phyloP scores from a whole-genome alignment of 2,329 filamentous ascomycete species.

The Fusarium miscanthi region DNA sequence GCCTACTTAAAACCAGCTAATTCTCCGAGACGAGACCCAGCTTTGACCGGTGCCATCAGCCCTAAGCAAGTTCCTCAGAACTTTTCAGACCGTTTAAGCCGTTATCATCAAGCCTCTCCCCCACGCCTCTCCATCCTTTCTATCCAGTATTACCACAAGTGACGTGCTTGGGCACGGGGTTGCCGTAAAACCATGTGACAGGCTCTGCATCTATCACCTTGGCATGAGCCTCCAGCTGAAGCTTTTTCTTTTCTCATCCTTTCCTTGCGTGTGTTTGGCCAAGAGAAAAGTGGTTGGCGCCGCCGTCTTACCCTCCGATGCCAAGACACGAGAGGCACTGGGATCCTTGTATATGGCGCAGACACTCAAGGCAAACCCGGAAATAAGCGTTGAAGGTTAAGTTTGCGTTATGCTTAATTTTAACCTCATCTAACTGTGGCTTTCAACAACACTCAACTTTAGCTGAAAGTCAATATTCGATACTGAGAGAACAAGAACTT shows the following conservation, averaged over 20 bases:
- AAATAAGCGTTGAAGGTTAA: slow-evolving; percentile 10
- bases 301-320: slow-evolving; percentile 24
- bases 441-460: not conserved
- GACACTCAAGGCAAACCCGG: slow-evolving; percentile 7
- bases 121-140: not conserved
- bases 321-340: slow-evolving; percentile 11
- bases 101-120: not conserved
- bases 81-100: not conserved
- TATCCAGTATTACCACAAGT: not conserved
- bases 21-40: not conserved
- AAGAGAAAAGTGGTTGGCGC: slow-evolving; percentile 4
- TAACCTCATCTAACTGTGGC: not conserved
- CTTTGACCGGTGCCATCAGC: not conserved
- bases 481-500: not conserved
- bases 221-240: slow-evolving; percentile 11
- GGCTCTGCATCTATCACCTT: not conserved
- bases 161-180: slow-evolving; percentile 11
- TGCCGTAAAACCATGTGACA: slow-evolving; percentile 15
- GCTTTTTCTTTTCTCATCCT: not conserved
- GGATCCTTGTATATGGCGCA: slow-evolving; percentile 32
- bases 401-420: slow-evolving; percentile 34
- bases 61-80: not conserved
- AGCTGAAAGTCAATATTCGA: not conserved
- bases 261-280: slow-evolving; percentile 1
- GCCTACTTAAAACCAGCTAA: not conserved